phyloP scores from a whole-genome alignment of 2,329 filamentous ascomycete genomes.

The Elsinoe australis region DNA sequence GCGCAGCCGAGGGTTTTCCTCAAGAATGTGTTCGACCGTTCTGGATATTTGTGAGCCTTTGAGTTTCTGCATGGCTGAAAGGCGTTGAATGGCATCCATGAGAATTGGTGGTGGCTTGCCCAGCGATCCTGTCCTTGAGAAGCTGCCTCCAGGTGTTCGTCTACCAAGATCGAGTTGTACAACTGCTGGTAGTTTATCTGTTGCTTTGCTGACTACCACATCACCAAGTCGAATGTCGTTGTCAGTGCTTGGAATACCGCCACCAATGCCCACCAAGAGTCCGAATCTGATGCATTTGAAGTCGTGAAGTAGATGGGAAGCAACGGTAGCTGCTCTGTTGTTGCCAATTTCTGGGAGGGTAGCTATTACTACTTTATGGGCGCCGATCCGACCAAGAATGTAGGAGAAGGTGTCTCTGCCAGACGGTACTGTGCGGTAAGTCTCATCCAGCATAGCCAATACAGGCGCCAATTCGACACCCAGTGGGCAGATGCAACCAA shows the following conservation, averaged over 20 bases:
- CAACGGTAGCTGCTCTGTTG: slow-evolving; percentile 11
- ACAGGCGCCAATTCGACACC: slow-evolving; percentile 21
- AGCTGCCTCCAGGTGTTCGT: not conserved
- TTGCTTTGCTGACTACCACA: slow-evolving; percentile 21
- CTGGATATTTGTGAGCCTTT: not conserved
- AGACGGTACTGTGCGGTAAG: slow-evolving; percentile 12
- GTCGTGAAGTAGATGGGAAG: slow-evolving; percentile 14
- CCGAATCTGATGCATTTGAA: slow-evolving; percentile 18
- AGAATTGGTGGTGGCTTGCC: slow-evolving; percentile 22
- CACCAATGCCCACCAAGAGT: slow-evolving; percentile 20
- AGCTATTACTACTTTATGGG: slow-evolving; percentile 18
- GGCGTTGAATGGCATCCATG: slow-evolving; percentile 20
- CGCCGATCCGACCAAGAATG: slow-evolving; percentile 19
- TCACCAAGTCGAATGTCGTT: slow-evolving; percentile 27
- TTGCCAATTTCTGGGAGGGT: not conserved
- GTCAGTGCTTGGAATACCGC: slow-evolving; percentile 20
- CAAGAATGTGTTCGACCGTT: not conserved
- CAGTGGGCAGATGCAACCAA: slow-evolving; percentile 23
- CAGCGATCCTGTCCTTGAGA: slow-evolving; percentile 22
- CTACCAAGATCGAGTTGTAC: slow-evolving; percentile 19
- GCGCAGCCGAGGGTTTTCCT: not conserved
- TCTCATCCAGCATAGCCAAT: slow-evolving; percentile 21
- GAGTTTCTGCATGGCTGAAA: not conserved
- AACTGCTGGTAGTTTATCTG: slow-evolving; percentile 5
- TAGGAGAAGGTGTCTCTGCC: slow-evolving; percentile 18